A percentile compares a stretch with the other conserved stretches of the same genome.
phyloP scores from a whole-genome alignment of 1,139 yeast genomes.

The Saccharomyces pastorianus region DNA sequence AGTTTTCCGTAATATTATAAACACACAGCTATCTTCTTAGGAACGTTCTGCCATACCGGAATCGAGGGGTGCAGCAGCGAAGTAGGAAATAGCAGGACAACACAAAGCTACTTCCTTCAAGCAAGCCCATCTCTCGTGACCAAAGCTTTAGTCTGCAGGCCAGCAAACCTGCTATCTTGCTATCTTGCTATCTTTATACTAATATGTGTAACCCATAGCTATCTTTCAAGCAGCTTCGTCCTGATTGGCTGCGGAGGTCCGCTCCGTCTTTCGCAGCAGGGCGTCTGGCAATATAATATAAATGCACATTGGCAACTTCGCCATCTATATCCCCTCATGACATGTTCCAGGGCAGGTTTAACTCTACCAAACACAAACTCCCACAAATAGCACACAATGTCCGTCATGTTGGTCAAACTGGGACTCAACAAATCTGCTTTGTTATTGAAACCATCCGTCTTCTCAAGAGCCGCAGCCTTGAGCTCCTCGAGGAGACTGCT shows the following conservation, averaged over 20 bases:
- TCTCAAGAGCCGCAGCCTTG: neutral
- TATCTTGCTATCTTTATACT: too few species aligned
- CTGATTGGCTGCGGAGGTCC: neutral
- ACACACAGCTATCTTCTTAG: too few species aligned
- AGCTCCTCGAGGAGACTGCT: neutral
- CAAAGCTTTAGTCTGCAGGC: too few species aligned
- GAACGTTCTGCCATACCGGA: too few species aligned
- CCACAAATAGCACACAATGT: neutral
- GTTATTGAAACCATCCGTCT: neutral
- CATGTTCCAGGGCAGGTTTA: neutral
- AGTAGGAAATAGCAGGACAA: too few species aligned
- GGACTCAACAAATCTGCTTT: neutral
- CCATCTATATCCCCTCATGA: neutral
- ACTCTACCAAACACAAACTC: neutral
- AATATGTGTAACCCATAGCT: neutral
- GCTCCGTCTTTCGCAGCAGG: neutral
- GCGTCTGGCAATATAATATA: neutral
- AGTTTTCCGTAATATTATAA: neutral
- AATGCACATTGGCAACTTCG: neutral
- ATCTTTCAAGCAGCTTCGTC: neutral
- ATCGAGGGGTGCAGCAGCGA: too few species aligned
- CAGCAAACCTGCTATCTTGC: too few species aligned
- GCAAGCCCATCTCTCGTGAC: too few species aligned
- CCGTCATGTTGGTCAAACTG: neutral
- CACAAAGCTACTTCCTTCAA: too few species aligned